phyloP scores from a whole-genome alignment of 257 asterid genomes.

The Schizonepeta tenuifolia region DNA sequence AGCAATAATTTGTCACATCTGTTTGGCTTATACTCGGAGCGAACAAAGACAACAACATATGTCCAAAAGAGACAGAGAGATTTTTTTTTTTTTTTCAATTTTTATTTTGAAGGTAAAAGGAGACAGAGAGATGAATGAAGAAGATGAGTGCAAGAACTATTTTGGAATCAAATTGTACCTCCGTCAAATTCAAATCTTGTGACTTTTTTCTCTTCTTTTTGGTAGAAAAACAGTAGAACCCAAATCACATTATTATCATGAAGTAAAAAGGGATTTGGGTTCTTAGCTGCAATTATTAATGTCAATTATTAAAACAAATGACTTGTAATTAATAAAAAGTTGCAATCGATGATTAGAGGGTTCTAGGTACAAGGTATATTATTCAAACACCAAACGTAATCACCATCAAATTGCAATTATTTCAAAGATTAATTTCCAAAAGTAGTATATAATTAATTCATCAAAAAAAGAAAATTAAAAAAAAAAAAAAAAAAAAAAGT shows the following conservation, averaged over 20 bases:
- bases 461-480: background rate
- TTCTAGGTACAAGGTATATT: background rate
- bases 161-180: slow-evolving; percentile 43
- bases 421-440: too few species aligned
- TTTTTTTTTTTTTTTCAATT: too few species aligned
- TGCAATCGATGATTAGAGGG: slow-evolving; percentile 2
- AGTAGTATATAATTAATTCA: too few species aligned
- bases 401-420: background rate
- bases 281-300: slow-evolving; percentile 26
- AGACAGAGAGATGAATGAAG: slow-evolving; percentile 23
- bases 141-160: slow-evolving; percentile 38
- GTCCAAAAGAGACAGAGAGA: slow-evolving; percentile 41
- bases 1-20: slow-evolving; percentile 44
- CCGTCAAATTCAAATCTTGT: slow-evolving; percentile 22
- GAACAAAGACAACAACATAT: slow-evolving; percentile 48
- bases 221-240: slow-evolving; percentile 8
- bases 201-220: background rate
- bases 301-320: too few species aligned
- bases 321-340: too few species aligned
- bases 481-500: background rate
- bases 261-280: slow-evolving; percentile 25
- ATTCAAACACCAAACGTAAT: background rate
- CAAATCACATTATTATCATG: slow-evolving; percentile 1
- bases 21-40: slow-evolving; percentile 44
- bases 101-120: too few species aligned